Percentiles rank a stretch among this genome's conserved stretches.
Conservation (phyloP, 345 rosid species). For the Eucalyptus marginata region DNA sequence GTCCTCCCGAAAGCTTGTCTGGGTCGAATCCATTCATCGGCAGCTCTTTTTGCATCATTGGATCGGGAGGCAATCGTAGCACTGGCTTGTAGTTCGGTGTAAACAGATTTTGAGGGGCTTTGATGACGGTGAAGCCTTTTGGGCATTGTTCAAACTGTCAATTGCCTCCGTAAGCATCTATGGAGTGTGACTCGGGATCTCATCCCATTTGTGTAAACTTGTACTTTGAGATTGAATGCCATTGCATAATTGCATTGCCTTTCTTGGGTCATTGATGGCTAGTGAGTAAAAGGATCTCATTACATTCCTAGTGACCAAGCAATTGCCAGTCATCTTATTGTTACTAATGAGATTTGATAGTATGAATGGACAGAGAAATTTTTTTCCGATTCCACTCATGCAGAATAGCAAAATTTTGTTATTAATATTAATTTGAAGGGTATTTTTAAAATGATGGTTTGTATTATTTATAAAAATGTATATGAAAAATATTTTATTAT, state of each 20-base stretch:
- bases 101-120: not conserved
- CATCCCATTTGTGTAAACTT: not conserved
- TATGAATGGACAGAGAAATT: fast-evolving
- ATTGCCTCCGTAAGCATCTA: not conserved
- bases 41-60: not conserved
- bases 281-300: not conserved
- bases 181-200: not conserved
- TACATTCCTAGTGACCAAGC: not conserved
- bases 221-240: not conserved
- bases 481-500: not conserved
- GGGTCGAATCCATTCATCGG: not conserved
- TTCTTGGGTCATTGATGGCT: not conserved
- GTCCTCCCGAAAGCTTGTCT: not conserved
- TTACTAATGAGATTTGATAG: not conserved
- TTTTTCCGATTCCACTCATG: not conserved
- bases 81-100: not conserved
- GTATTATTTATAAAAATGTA: not conserved
- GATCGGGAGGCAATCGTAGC: not conserved
- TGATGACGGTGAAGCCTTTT: not conserved
- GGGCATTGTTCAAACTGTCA: not conserved
- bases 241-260: not conserved
- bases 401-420: not conserved
- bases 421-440: not conserved
- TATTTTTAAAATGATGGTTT: not conserved
- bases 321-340: not conserved